Percentiles rank a stretch among this genome's conserved stretches.
These are phyloP conservation scores for Kwoniella europaea DNA, from an alignment of 768 basidiomycete genomes.

Conservation along the genomic window DNA sequence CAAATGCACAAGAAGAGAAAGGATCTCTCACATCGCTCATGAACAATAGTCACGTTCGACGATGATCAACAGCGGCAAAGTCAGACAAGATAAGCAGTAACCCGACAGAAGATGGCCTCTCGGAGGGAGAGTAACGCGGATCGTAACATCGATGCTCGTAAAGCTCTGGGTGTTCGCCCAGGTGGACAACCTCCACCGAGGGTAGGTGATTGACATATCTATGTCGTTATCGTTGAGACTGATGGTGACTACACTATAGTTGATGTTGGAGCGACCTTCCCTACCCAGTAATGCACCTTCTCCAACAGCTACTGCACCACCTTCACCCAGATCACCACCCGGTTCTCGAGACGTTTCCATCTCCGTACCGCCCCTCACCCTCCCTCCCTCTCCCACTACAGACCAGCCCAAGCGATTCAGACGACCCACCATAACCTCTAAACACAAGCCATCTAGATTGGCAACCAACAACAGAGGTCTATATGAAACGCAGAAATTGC, in stretches of 20 bases:
- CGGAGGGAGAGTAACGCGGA: constrained; percentile 7
- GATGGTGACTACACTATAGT: constrained; percentile 1
- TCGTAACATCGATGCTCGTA: constrained; percentile 23
- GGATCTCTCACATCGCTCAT: neutral
- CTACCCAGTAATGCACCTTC: neutral
- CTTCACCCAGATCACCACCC: constrained; percentile 21
- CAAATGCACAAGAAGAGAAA: neutral
- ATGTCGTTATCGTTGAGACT: neutral
- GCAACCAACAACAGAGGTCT: constrained; percentile 31
- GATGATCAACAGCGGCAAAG: neutral
- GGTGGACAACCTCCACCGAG: constrained; percentile 29
- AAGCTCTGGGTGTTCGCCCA: constrained; percentile 27
- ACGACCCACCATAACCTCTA: constrained; percentile 33
- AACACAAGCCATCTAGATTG: constrained; percentile 16
- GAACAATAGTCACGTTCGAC: neutral
- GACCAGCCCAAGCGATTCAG: constrained; percentile 38
- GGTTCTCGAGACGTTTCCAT: constrained; percentile 19
- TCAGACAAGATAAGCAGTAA: neutral
- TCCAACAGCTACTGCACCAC: constrained; percentile 6
- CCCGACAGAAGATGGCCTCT: neutral
- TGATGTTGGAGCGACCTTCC: constrained; percentile 4
- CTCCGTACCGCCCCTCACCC: constrained; percentile 10
- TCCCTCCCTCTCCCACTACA: constrained; percentile 11
- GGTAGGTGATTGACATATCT: constrained; percentile 11
- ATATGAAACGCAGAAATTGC: constrained; percentile 72